Conservation (phyloP, 1,139 yeast species). For the Protomyces gravidus region DNA sequence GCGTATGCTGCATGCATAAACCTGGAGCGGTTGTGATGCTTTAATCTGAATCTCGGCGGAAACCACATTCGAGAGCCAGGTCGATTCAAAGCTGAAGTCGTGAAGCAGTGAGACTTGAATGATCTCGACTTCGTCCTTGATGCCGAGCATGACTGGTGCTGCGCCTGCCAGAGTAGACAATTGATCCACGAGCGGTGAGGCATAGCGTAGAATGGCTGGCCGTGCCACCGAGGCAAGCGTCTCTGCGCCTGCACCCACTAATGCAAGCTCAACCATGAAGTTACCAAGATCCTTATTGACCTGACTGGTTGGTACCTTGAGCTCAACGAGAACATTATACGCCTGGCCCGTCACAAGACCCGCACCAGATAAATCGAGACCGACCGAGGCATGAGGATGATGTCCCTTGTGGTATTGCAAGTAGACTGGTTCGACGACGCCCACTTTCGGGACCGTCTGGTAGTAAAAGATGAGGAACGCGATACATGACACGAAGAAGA, state of each 20-base stretch:
- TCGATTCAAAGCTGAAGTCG: slow-evolving; percentile 7
- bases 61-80: slow-evolving; percentile 9
- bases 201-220: slow-evolving; percentile 16
- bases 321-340: slow-evolving; percentile 15
- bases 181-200: slow-evolving; percentile 15
- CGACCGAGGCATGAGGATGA: slow-evolving; percentile 5
- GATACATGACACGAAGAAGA: slow-evolving; percentile 6
- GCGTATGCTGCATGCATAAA: slow-evolving; percentile 1
- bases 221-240: slow-evolving; percentile 4
- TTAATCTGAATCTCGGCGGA: slow-evolving; percentile 11
- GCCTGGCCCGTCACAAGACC: slow-evolving; percentile 17
- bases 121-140: slow-evolving; percentile 4
- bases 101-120: slow-evolving; percentile 15
- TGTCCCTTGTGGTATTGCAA: slow-evolving; percentile 4
- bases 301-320: slow-evolving; percentile 13
- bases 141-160: slow-evolving; percentile 13
- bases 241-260: slow-evolving; percentile 6
- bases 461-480: slow-evolving; percentile 23
- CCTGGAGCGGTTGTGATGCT: slow-evolving; percentile 7
- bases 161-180: slow-evolving; percentile 3
- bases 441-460: slow-evolving; percentile 11
- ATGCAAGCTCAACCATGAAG: slow-evolving; percentile 21
- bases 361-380: slow-evolving; percentile 1
- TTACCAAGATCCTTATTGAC: slow-evolving; percentile 24
- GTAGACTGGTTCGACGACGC: slow-evolving; percentile 1